A percentile compares a stretch with the other conserved stretches of the same genome.
Evolutionary conservation across 805 yeast species (phyloP).

Genomic region (Komagataella mondaviorum): DNA sequence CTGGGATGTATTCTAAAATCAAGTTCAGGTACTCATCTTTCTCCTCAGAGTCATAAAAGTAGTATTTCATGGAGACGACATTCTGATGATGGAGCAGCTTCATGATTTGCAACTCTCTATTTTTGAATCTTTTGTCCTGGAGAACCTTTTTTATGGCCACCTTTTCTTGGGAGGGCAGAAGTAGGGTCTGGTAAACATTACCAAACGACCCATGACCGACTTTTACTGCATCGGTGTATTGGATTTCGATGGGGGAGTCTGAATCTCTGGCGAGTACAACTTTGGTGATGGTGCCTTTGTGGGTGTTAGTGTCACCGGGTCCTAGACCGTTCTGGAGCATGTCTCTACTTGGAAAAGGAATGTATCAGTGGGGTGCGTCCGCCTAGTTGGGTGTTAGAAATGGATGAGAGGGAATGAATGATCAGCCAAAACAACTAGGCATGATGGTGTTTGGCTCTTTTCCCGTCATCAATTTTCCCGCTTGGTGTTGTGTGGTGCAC

Average conservation of each 20-base stretch:
- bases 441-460: background rate
- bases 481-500: background rate
- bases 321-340: background rate
- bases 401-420: background rate
- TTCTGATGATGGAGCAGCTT: conserved; percentile 75
- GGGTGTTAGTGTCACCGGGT: background rate
- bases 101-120: conserved; percentile 94
- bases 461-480: background rate
- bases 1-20: conserved; percentile 90
- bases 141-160: conserved; percentile 95
- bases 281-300: background rate
- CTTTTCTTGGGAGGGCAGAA: conserved; percentile 58
- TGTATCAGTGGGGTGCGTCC: background rate
- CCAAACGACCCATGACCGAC: conserved; percentile 99
- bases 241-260: conserved; percentile 24
- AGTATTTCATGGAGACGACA: conserved; percentile 78
- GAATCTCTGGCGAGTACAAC: background rate
- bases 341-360: background rate
- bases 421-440: background rate
- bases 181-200: conserved; percentile 81
- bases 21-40: conserved; percentile 80
- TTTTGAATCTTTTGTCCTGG: conserved; percentile 89
- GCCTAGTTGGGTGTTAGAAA: background rate
- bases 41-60: conserved; percentile 64
- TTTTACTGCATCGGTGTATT: conserved; percentile 74